Evolutionary conservation across 805 yeast genomes (phyloP).

Genomic region (Myxozyma neglecta): DNA sequence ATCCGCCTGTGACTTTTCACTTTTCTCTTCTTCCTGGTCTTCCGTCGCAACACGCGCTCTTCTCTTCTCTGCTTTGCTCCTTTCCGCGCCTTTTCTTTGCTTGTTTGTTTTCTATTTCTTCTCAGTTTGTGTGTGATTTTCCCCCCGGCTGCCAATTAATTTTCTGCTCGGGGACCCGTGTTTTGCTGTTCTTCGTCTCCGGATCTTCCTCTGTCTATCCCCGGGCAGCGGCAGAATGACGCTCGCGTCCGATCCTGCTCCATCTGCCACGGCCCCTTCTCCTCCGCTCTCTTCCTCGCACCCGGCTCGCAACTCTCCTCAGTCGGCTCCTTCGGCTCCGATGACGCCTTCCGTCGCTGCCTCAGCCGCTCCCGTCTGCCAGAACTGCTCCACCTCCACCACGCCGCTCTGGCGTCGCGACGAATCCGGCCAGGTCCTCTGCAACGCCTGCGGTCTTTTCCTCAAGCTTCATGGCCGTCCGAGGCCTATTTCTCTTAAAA

Average conservation of each 20-base stretch:
- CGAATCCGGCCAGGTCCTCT: conserved; percentile 83
- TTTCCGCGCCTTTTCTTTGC: background rate
- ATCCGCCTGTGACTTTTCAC: background rate
- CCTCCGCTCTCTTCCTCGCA: conserved; percentile 4
- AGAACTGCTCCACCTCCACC: conserved; percentile 87
- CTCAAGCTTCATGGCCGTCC: conserved; percentile 89
- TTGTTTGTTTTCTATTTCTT: background rate
- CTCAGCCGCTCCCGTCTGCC: conserved; percentile 58
- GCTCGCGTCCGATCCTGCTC: conserved; percentile 16
- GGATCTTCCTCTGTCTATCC: background rate
- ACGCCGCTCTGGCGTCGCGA: conserved; percentile 96
- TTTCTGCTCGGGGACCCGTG: conserved; percentile 2
- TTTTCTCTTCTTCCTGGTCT: background rate
- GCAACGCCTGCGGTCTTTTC: conserved; percentile 93
- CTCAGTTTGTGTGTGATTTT: too few relatives aligned
- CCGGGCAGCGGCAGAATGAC: conserved; percentile 21
- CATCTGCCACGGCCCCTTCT: background rate
- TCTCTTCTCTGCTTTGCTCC: background rate
- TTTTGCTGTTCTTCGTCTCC: too few relatives aligned
- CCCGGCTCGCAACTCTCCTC: background rate
- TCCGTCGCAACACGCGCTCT: background rate
- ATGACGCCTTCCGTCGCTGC: conserved; percentile 16
- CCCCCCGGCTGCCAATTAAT: background rate
- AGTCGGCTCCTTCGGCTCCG: too few relatives aligned
- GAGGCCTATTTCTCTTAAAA: conserved; percentile 85